These are phyloP conservation scores for Daucus carota DNA, from an alignment of 129 eudicot species.

Conservation along the genomic window DH1_v3.0 NC_030389.2:6701001-6701500, in stretches of 20 bases:
- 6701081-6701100: slow-evolving; percentile 21
- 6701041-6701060: slow-evolving; percentile 17
- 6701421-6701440: slow-evolving; percentile 18
- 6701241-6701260: slow-evolving; percentile 17
- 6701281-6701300: slow-evolving; percentile 32
- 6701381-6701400: neutral
- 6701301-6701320: slow-evolving; percentile 21
- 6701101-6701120: slow-evolving; percentile 19
- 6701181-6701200: slow-evolving; percentile 12
- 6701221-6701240: slow-evolving; percentile 27
- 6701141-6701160: slow-evolving; percentile 6
- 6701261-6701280: slow-evolving; percentile 24
- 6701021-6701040: slow-evolving; percentile 16
- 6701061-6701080: slow-evolving; percentile 27
- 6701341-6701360: neutral
- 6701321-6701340: slow-evolving; percentile 26
- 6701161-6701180: slow-evolving; percentile 7
- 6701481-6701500: slow-evolving; percentile 21
- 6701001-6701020: slow-evolving; percentile 16
- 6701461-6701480: slow-evolving; percentile 15
- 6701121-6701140: slow-evolving; percentile 14
- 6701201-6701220: slow-evolving; percentile 34
- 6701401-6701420: neutral
- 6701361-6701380: neutral
- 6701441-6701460: slow-evolving; percentile 24